Evolutionary conservation across 2,329 filamentous ascomycete species (phyloP).

Genomic region (Epichloe aotearoae): DNA sequence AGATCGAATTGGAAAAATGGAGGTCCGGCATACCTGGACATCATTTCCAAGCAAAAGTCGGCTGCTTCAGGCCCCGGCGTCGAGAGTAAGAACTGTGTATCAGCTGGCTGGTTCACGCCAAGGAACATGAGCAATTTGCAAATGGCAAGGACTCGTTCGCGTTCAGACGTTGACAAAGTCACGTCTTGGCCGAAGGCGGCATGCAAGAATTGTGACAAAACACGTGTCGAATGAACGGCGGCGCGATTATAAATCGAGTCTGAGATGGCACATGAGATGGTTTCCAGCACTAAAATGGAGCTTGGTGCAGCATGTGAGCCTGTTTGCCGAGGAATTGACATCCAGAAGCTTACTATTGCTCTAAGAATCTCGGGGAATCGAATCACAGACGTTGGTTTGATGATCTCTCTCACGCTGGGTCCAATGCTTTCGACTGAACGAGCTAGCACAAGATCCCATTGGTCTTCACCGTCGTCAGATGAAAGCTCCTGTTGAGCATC

Average conservation of each 20-base stretch:
- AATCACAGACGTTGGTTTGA: constrained; percentile 38
- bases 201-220: constrained; percentile 52
- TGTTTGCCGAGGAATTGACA: constrained; percentile 39
- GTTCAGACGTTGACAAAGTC: constrained; percentile 40
- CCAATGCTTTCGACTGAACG: constrained; percentile 24
- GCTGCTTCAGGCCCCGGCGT: constrained; percentile 40
- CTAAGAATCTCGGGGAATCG: constrained; percentile 51
- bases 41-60: constrained; percentile 59
- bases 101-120: constrained; percentile 67
- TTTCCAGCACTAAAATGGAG: constrained; percentile 52
- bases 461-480: constrained; percentile 15
- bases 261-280: constrained; percentile 42
- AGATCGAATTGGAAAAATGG: constrained; percentile 91
- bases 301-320: constrained; percentile 33
- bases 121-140: constrained; percentile 58
- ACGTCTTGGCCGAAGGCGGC: constrained; percentile 43
- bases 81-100: constrained; percentile 61
- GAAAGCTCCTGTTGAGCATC: constrained; percentile 11
- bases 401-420: constrained; percentile 31
- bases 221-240: constrained; percentile 58
- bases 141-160: constrained; percentile 47
- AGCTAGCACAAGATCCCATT: constrained; percentile 25
- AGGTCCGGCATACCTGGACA: constrained; percentile 62
- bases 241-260: constrained; percentile 57
- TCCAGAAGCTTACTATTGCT: constrained; percentile 50